Percentiles rank a stretch among this genome's conserved stretches.
Conservation (phyloP, 2,329 filamentous ascomycete genomes). For the Phialophora macrospora region DNA sequence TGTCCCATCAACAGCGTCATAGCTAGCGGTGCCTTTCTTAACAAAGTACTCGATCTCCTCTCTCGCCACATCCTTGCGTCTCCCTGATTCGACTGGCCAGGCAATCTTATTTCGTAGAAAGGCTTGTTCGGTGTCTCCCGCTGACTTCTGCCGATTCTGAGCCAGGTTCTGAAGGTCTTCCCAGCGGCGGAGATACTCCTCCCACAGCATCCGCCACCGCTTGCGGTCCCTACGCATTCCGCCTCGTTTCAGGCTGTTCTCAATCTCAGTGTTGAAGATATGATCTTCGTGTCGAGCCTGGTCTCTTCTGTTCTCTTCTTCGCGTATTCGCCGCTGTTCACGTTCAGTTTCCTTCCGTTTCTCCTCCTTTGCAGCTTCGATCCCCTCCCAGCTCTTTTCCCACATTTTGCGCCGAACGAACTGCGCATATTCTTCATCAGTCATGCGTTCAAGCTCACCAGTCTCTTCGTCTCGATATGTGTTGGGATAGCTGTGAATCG, state of each 20-base stretch:
- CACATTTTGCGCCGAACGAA: constrained; percentile 91
- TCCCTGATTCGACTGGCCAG: constrained; percentile 75
- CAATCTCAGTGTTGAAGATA: constrained; percentile 67
- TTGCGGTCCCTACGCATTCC: constrained; percentile 64
- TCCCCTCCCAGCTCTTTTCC: constrained; percentile 86
- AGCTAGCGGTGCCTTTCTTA: constrained; percentile 45
- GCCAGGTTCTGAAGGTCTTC: constrained; percentile 49
- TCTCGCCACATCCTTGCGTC: constrained; percentile 60
- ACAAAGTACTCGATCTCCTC: constrained; percentile 73
- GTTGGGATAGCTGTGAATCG: constrained; percentile 77
- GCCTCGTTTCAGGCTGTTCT: constrained; percentile 69
- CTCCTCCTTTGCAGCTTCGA: constrained; percentile 74
- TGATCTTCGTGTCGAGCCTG: constrained; percentile 26
- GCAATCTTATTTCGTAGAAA: constrained; percentile 57
- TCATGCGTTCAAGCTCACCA: constrained; percentile 78
- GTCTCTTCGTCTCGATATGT: constrained; percentile 54
- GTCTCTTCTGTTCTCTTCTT: constrained; percentile 39
- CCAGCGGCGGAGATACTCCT: constrained; percentile 70
- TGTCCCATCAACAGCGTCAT: constrained; percentile 31
- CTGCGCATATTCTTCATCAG: constrained; percentile 86
- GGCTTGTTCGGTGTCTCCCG: constrained; percentile 30
- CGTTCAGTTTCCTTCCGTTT: constrained; percentile 59
- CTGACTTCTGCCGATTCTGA: constrained; percentile 26
- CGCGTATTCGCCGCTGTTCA: constrained; percentile 52
- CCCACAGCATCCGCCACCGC: constrained; percentile 66